Conservation (phyloP, 2,329 filamentous ascomycete species). For the Trichoderma atroviride region DNA sequence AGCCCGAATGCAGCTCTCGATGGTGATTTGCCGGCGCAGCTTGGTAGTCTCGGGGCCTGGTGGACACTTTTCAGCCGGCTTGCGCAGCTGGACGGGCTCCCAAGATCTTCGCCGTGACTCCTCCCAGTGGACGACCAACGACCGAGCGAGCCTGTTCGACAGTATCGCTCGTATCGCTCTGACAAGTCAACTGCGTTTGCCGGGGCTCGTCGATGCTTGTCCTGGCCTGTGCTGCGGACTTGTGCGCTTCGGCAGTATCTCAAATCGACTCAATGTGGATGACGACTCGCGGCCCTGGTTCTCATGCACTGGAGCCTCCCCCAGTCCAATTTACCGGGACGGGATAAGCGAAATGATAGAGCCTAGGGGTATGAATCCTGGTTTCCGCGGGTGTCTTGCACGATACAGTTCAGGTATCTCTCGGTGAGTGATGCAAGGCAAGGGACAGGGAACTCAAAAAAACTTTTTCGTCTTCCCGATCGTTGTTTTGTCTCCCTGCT, state of each 20-base stretch:
- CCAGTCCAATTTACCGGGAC: constrained; percentile 41
- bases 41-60: background rate
- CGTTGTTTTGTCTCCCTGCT: constrained; percentile 23
- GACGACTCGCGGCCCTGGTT: constrained; percentile 27
- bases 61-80: constrained; percentile 20
- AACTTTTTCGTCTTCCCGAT: constrained; percentile 13
- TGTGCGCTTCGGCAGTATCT: background rate
- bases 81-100: constrained; percentile 16
- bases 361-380: constrained; percentile 33
- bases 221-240: background rate
- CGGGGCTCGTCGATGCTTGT: constrained; percentile 7
- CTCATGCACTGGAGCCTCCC: constrained; percentile 22
- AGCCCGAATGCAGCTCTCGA: constrained; percentile 20
- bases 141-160: constrained; percentile 19
- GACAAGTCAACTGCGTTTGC: background rate
- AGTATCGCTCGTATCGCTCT: constrained; percentile 12
- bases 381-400: constrained; percentile 23
- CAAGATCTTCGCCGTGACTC: constrained; percentile 13
- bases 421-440: constrained; percentile 24
- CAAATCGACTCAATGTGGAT: background rate
- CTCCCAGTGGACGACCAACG: constrained; percentile 16
- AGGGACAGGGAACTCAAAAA: background rate
- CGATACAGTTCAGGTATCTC: background rate
- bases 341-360: constrained; percentile 42
- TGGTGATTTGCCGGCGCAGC: constrained; percentile 15